phyloP scores from a whole-genome alignment of 169 alveolate species.

The Plasmodium ovale region DNA sequence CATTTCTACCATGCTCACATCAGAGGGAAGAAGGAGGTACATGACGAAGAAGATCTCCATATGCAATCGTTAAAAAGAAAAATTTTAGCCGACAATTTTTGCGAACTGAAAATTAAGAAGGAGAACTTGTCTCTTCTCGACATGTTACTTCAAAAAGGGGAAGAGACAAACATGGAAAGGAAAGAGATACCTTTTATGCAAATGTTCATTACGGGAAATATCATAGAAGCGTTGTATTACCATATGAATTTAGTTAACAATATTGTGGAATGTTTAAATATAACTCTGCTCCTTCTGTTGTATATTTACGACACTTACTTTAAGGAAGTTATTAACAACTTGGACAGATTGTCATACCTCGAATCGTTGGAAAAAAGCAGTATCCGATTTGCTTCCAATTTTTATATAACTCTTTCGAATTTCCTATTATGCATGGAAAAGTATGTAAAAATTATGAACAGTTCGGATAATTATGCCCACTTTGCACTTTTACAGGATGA shows the following conservation, averaged over 20 bases:
- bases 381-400: constrained; percentile 33
- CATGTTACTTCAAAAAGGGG: not conserved
- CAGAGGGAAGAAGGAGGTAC: not conserved
- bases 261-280: constrained; percentile 42
- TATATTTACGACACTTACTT: constrained; percentile 54
- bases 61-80: not conserved
- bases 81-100: not conserved
- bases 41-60: not conserved
- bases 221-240: constrained; percentile 19
- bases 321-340: constrained; percentile 21
- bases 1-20: too few relatives aligned
- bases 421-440: constrained; percentile 29
- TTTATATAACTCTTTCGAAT: constrained; percentile 38
- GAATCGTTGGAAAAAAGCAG: constrained; percentile 21
- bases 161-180: not conserved
- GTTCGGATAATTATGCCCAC: not conserved
- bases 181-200: not conserved
- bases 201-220: not conserved
- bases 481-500: constrained; percentile 14
- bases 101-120: not conserved
- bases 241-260: constrained; percentile 44
- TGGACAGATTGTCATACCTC: not conserved
- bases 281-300: constrained; percentile 13
- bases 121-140: not conserved
- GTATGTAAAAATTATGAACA: constrained; percentile 41